Conservation (phyloP, 345 rosid genomes). For the Eucalyptus polyanthemos region DNA sequence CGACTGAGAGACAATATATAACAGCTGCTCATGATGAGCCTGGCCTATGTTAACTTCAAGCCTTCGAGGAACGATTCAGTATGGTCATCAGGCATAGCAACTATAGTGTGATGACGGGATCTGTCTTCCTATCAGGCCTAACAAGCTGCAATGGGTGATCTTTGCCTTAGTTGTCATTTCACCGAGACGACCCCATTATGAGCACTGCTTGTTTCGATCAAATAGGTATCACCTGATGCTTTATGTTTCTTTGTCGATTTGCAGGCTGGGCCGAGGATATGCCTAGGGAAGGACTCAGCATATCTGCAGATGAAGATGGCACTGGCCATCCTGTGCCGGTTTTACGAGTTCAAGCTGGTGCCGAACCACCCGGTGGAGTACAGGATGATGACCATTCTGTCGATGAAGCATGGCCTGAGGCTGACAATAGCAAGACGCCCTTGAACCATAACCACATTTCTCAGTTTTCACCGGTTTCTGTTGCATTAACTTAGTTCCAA, state of each 20-base stretch:
- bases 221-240: neutral
- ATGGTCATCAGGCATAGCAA: neutral
- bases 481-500: neutral
- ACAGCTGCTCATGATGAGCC: neutral
- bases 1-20: neutral
- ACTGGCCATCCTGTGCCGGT: slow-evolving; percentile 69
- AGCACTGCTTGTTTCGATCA: neutral
- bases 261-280: slow-evolving; percentile 92
- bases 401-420: slow-evolving; percentile 81
- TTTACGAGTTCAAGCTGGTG: slow-evolving; percentile 58
- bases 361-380: slow-evolving; percentile 75
- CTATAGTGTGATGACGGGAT: neutral
- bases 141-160: neutral
- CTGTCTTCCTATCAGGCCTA: neutral
- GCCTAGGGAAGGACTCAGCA: slow-evolving; percentile 96
- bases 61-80: neutral
- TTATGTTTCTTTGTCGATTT: neutral
- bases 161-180: neutral
- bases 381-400: slow-evolving; percentile 88
- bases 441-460: neutral
- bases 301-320: slow-evolving; percentile 97
- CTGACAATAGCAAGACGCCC: slow-evolving; percentile 34
- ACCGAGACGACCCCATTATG: neutral
- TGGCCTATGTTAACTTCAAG: neutral
- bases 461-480: neutral